Conservation (phyloP, 345 rosid genomes). For the sweet orange (Citrus sinensis) region DVS_A1.0 CM039168.1:20418001-20418500, state of each 20-base stretch:
- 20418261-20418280: neutral
- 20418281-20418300: neutral
- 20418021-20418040: neutral
- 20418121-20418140: slow-evolving; percentile 85
- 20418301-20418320: neutral
- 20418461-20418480: slow-evolving; percentile 2
- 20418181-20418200: slow-evolving; percentile 70
- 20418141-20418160: slow-evolving; percentile 86
- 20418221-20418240: slow-evolving; percentile 8
- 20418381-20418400: slow-evolving; percentile 70
- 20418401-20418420: slow-evolving; percentile 99
- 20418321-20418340: neutral
- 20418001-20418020: neutral
- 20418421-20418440: slow-evolving; percentile 98
- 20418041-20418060: neutral
- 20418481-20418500: neutral
- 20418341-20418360: neutral
- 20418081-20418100: neutral
- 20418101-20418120: slow-evolving; percentile 29
- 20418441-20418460: slow-evolving; percentile 44
- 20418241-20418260: neutral
- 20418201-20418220: slow-evolving; percentile 24
- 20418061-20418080: neutral
- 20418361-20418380: slow-evolving; percentile 53
- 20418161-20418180: slow-evolving; percentile 70